phyloP scores from a whole-genome alignment of 371 early-diverging fungal species.

The Rhizopus arrhizus region DNA sequence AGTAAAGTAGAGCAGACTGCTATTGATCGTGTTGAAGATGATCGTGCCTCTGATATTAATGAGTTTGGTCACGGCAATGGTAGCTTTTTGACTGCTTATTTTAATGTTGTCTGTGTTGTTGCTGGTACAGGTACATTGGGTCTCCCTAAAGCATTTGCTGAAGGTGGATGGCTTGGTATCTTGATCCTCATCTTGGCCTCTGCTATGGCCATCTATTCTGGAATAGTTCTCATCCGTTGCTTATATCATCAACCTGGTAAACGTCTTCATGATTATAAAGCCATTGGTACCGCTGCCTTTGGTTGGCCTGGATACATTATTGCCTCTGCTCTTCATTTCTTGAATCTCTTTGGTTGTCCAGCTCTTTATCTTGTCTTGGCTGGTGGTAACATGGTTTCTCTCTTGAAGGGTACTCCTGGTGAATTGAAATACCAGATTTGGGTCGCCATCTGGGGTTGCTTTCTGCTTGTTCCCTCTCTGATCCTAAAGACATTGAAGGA shows the following conservation, averaged over 20 bases:
- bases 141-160: slow-evolving; percentile 62
- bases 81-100: slow-evolving; percentile 45
- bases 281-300: slow-evolving; percentile 64
- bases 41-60: slow-evolving; percentile 14
- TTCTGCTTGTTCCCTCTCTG: slow-evolving; percentile 72
- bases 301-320: slow-evolving; percentile 59
- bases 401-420: slow-evolving; percentile 36
- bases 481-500: slow-evolving; percentile 75
- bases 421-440: slow-evolving; percentile 39
- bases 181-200: slow-evolving; percentile 22
- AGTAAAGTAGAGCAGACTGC: slow-evolving; percentile 37
- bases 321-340: slow-evolving; percentile 61
- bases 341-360: slow-evolving; percentile 63
- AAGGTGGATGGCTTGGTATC: slow-evolving; percentile 74
- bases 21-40: slow-evolving; percentile 34
- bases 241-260: slow-evolving; percentile 32
- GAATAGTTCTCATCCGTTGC: slow-evolving; percentile 26
- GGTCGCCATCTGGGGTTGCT: slow-evolving; percentile 64
- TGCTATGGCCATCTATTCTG: slow-evolving; percentile 26
- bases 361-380: slow-evolving; percentile 74
- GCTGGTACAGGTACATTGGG: slow-evolving; percentile 53
- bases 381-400: slow-evolving; percentile 57
- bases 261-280: slow-evolving; percentile 53
- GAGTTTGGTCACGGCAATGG: slow-evolving; percentile 24
- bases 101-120: slow-evolving; percentile 61